phyloP scores from a whole-genome alignment of 345 rosid species.

The Anastatica hierochuntica region DNA sequence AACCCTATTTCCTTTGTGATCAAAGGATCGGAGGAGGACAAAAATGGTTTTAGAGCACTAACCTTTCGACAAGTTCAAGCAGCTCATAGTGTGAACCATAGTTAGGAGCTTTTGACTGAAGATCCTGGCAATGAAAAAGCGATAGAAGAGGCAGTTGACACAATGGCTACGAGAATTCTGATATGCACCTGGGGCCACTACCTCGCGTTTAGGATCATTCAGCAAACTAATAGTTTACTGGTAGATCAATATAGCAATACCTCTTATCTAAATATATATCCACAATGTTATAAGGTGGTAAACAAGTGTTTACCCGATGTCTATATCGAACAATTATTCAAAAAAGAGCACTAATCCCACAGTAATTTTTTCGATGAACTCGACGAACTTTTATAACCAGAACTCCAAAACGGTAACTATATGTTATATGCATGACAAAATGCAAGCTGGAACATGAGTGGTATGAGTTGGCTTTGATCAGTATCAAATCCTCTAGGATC shows the following conservation, averaged over 20 bases:
- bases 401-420: conserved; percentile 1
- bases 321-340: too few species aligned
- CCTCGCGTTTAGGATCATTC: not conserved
- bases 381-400: not conserved
- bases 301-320: not conserved
- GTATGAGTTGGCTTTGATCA: not conserved
- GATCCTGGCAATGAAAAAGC: conserved; percentile 11
- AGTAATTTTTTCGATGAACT: too few species aligned
- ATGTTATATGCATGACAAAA: not conserved
- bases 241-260: too few species aligned
- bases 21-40: not conserved
- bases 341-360: too few species aligned
- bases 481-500: not conserved
- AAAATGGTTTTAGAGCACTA: not conserved
- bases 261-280: too few species aligned
- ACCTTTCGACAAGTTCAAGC: conserved; percentile 24
- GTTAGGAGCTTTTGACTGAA: conserved; percentile 18
- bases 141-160: not conserved
- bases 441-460: not conserved
- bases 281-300: too few species aligned
- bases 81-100: conserved; percentile 24
- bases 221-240: not conserved
- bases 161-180: not conserved
- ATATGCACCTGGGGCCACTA: not conserved
- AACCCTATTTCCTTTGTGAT: conserved; percentile 1